Evolutionary conservation across 139 green algal species (phyloP), one percentile per base, ranked within the genome.

Genomic region (Spirogloea muscicola): DNA sequence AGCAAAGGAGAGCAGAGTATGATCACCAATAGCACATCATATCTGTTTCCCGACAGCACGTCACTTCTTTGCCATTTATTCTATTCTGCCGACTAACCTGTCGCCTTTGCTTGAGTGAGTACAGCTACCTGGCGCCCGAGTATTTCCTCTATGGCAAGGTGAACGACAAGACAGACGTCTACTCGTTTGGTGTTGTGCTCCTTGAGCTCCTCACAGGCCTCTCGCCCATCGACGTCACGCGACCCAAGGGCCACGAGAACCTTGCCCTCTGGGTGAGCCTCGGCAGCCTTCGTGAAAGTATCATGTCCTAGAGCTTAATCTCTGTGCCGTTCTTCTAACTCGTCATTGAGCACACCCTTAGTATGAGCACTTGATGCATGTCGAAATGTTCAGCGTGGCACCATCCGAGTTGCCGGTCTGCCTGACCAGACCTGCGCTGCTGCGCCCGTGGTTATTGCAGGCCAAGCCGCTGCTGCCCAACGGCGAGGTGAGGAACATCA

Each of bases 131-230:
- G 42, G 62, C 62, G 42, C 62, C 62, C 2, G 62, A 71, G 21
- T 71, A 71, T 13, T 4, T 61, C 13, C 7, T 71, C 9, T 61
- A 61, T 10, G 62, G 62, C 29, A 5, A 31, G 6, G 62, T 71
- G 41, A 13, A 64, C n/a, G 38, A 61, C 4, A 71, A 71, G 62
- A 71, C 29, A 3, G 62, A 71, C n/a, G 62, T 71, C 6, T 71
- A 61, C 43, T 42, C 29, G 29, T 71, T 59, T 31, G 62, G 62
- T 9, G 62, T 71, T 6, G 43, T 71, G 62, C 62, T 71, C 29
- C 62, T 71, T 7, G 62, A 71, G 40, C 34, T 71, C n/a, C n/a
- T 71, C 2, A 42, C 62, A 0, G 62, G 62, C 38, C 62, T 37
- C 62, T 44, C 33, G 10, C 55, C 55, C 27, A 64, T 64, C 31